A percentile compares a stretch with the other conserved stretches of the same genome.
Conservation (phyloP, 2,329 filamentous ascomycete genomes). For the Sclerotinia nivalis region DNA sequence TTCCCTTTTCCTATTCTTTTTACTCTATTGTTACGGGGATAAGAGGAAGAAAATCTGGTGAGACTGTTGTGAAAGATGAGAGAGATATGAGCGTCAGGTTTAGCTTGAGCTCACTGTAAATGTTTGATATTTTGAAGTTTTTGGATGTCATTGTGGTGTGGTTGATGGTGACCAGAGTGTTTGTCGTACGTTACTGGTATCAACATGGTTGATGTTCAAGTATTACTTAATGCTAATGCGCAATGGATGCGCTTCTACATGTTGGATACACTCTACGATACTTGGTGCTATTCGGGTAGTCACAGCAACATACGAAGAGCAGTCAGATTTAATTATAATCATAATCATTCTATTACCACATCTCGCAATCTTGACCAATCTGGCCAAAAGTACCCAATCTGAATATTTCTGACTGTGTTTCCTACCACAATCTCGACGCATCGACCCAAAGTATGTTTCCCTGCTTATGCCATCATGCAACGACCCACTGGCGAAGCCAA, state of each 20-base stretch:
- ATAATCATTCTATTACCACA: conserved; percentile 8
- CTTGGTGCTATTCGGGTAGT: neutral
- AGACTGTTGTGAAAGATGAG: neutral
- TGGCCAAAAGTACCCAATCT: neutral
- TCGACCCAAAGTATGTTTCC: conserved; percentile 7
- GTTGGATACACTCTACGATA: neutral
- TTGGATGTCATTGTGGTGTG: neutral
- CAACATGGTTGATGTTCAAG: neutral
- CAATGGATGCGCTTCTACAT: neutral
- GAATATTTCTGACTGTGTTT: conserved; percentile 3
- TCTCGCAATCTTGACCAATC: neutral
- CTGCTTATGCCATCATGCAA: conserved; percentile 7
- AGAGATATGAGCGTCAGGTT: neutral
- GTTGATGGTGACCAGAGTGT: conserved; percentile 3
- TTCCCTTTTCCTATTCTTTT: neutral
- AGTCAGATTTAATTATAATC: conserved; percentile 24
- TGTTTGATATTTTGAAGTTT: conserved; percentile 6
- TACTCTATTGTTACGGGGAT: neutral
- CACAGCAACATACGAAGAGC: neutral
- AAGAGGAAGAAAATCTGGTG: neutral
- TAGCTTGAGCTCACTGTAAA: conserved; percentile 14
- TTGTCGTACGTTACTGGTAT: conserved; percentile 9
- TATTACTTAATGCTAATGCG: conserved; percentile 3
- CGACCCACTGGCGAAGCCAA: neutral
- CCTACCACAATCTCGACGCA: neutral